Conservation (phyloP, 192 early-diverging fungal species). For the Coemansia sp. region DNA sequence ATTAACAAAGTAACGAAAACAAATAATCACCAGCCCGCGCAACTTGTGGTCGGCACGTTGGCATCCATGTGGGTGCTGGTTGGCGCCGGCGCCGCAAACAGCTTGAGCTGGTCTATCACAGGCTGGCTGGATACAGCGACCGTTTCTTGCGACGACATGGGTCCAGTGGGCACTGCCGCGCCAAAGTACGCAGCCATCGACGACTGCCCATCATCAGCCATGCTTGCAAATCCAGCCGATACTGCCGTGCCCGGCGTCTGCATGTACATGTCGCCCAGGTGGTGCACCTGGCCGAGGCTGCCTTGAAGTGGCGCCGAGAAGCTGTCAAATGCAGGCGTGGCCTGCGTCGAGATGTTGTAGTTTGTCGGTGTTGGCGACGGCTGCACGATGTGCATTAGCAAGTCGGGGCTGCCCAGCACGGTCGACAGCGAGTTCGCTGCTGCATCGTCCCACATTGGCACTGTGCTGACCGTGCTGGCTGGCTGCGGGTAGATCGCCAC, state of each 20-base stretch:
- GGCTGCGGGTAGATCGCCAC: conserved; percentile 35
- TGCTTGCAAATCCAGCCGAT: neutral
- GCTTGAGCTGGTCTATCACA: conserved; percentile 1
- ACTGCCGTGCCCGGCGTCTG: neutral
- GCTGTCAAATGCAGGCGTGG: conserved; percentile 30
- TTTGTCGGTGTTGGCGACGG: conserved; percentile 30
- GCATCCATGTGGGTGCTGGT: neutral
- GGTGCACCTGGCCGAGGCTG: neutral
- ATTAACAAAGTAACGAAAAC: neutral
- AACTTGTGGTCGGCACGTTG: conserved; percentile 5
- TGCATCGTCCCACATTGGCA: conserved; percentile 24
- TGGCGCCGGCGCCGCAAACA: conserved; percentile 4
- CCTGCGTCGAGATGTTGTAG: conserved; percentile 34
- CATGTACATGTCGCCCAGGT: neutral
- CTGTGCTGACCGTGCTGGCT: neutral
- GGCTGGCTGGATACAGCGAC: neutral
- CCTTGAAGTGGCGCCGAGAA: conserved; percentile 10
- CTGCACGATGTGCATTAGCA: conserved; percentile 41
- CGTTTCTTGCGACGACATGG: neutral
- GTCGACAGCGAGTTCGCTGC: conserved; percentile 21
- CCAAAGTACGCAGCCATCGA: conserved; percentile 40
- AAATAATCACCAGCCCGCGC: conserved; percentile 4
- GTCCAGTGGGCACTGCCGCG: conserved; percentile 2
- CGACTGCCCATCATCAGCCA: conserved; percentile 10
- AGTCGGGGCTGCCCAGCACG: conserved; percentile 34